Conservation (phyloP, 306 rosid species). For the Pterocarpus macrocarpus region DNA sequence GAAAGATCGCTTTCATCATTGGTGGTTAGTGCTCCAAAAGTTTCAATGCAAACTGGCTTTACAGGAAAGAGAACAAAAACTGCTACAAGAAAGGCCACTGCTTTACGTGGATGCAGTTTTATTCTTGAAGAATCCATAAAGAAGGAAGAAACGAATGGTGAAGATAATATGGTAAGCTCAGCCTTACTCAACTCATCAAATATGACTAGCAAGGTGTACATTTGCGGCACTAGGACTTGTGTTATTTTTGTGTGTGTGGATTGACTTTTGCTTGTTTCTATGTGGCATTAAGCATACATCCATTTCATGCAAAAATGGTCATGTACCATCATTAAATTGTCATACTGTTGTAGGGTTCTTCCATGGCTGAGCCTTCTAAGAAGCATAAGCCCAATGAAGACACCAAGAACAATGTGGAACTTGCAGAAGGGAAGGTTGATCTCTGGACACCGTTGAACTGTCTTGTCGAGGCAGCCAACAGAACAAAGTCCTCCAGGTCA, state of each 20-base stretch:
- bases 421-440: constrained; percentile 83
- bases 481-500: constrained; percentile 87
- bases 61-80: constrained; percentile 92
- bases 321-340: neutral
- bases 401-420: constrained; percentile 53
- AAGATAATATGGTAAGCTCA: constrained; percentile 57
- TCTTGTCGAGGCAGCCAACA: constrained; percentile 95
- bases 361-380: constrained; percentile 68
- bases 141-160: constrained; percentile 66
- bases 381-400: constrained; percentile 56
- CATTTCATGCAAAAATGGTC: too few species aligned
- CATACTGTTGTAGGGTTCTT: constrained; percentile 63
- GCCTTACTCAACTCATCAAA: constrained; percentile 63
- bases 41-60: constrained; percentile 74
- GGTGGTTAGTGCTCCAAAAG: constrained; percentile 90
- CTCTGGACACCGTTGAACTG: constrained; percentile 98
- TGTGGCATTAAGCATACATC: too few species aligned
- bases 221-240: constrained; percentile 1
- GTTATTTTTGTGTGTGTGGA: too few species aligned
- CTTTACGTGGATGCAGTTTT: constrained; percentile 76
- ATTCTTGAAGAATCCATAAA: constrained; percentile 63
- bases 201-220: constrained; percentile 58
- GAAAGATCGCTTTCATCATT: constrained; percentile 94
- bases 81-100: constrained; percentile 74
- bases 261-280: too few species aligned